A percentile compares a stretch with the other conserved stretches of the same genome.
Evolutionary conservation across 169 alveolate species (phyloP).

Genomic region (Plasmodium gonderi): DNA sequence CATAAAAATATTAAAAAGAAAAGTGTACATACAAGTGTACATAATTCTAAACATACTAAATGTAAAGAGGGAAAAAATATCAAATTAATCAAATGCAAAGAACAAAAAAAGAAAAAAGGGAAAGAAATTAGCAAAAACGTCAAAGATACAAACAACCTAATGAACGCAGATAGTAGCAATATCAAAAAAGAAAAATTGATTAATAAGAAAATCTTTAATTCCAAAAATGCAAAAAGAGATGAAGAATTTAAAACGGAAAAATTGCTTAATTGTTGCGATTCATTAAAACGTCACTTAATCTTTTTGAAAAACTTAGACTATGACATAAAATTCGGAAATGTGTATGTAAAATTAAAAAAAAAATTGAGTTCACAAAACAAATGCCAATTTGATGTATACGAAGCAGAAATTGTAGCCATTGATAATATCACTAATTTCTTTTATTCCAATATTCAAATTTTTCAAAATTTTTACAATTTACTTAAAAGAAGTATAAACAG

Average conservation of each 20-base stretch:
- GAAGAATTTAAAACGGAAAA: background rate
- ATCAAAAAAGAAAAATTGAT: background rate
- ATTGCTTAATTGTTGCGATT: background rate
- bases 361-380: slow-evolving; percentile 69
- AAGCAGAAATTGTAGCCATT: slow-evolving; percentile 63
- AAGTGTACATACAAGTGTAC: background rate
- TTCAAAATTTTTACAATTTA: slow-evolving; percentile 24
- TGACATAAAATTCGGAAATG: slow-evolving; percentile 70
- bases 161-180: background rate
- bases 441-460: slow-evolving; percentile 18
- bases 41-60: background rate
- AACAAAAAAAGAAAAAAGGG: background rate
- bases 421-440: slow-evolving; percentile 41
- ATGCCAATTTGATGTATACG: slow-evolving; percentile 73
- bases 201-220: background rate
- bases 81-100: background rate
- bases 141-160: background rate
- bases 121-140: background rate
- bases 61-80: background rate
- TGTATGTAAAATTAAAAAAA: slow-evolving; percentile 41
- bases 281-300: slow-evolving; percentile 18
- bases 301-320: slow-evolving; percentile 37
- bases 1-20: slow-evolving; percentile 11
- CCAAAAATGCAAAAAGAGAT: background rate
- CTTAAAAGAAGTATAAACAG: slow-evolving; percentile 41